phyloP scores from a whole-genome alignment of 1,284 basidiomycete genomes.

The Cryptococcus sp. region DNA sequence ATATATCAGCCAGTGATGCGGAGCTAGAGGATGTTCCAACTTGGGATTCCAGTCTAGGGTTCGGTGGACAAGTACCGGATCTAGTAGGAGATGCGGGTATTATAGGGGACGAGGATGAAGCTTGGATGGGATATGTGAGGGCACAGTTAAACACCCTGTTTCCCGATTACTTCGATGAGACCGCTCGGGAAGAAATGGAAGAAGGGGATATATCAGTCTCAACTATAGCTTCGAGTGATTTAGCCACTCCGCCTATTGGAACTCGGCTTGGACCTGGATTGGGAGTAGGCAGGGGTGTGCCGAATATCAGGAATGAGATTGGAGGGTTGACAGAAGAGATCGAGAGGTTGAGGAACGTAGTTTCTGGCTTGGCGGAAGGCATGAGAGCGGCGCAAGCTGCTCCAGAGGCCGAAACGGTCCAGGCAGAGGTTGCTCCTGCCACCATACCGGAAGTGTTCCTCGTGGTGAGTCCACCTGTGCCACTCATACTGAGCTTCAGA shows the following conservation, averaged over 20 bases:
- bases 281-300: slow-evolving; percentile 3
- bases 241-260: slow-evolving; percentile 2
- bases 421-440: no score
- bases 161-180: slow-evolving; percentile 30
- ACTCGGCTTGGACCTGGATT: slow-evolving; percentile 1
- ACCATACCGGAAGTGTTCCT: no score
- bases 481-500: no score
- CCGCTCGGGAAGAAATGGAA: not conserved
- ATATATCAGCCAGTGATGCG: not conserved
- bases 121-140: slow-evolving; percentile 36
- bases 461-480: no score
- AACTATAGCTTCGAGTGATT: not conserved
- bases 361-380: slow-evolving; percentile 6
- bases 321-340: slow-evolving; percentile 31
- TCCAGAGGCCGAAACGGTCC: no score
- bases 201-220: not conserved
- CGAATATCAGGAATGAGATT: slow-evolving; percentile 31
- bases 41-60: not conserved
- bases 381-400: no score
- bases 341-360: slow-evolving; percentile 27
- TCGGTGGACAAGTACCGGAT: slow-evolving; percentile 3
- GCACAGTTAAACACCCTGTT: slow-evolving; percentile 34
- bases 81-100: slow-evolving; percentile 4
- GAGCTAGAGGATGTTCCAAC: not conserved
- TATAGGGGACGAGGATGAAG: slow-evolving; percentile 26